Conservation (phyloP, 495 filamentous ascomycete genomes). For the Clohesyomyces aquaticus region DNA sequence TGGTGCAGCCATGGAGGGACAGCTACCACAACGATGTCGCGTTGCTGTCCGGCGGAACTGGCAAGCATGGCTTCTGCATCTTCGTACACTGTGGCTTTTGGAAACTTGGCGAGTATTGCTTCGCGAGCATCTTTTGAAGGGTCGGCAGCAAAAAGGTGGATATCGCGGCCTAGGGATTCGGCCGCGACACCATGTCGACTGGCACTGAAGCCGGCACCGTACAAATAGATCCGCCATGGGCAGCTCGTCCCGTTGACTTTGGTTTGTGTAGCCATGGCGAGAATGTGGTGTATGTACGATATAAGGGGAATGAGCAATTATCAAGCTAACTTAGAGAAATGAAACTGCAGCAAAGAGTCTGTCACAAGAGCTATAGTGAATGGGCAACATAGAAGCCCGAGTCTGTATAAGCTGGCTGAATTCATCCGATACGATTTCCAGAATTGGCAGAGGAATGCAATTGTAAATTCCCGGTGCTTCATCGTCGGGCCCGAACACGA, state of each 20-base stretch:
- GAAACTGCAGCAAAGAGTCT: neutral
- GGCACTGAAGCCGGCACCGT: neutral
- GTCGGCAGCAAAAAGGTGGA: slow-evolving; percentile 1
- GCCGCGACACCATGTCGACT: slow-evolving; percentile 1
- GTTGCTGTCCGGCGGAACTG: slow-evolving; percentile 1
- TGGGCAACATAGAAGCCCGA: neutral
- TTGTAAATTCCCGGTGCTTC: slow-evolving; percentile 1
- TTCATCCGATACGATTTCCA: slow-evolving; percentile 1
- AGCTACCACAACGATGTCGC: neutral
- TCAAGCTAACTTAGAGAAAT: neutral
- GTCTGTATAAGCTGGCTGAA: slow-evolving; percentile 1
- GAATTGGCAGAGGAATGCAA: slow-evolving; percentile 1
- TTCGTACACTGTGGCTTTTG: neutral
- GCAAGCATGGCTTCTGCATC: slow-evolving; percentile 1
- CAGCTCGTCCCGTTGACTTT: neutral
- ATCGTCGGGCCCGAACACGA: neutral
- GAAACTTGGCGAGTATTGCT: slow-evolving; percentile 2
- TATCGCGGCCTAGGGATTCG: neutral
- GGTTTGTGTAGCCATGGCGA: slow-evolving; percentile 1
- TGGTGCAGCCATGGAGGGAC: neutral
- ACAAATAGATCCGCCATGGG: slow-evolving; percentile 1
- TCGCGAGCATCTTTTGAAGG: neutral
- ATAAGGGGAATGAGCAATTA: neutral
- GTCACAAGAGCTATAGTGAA: neutral
- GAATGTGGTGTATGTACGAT: neutral